Base-by-base conservation (phyloP, 345 rosid species). In the Nasturtium officinale region DNA sequence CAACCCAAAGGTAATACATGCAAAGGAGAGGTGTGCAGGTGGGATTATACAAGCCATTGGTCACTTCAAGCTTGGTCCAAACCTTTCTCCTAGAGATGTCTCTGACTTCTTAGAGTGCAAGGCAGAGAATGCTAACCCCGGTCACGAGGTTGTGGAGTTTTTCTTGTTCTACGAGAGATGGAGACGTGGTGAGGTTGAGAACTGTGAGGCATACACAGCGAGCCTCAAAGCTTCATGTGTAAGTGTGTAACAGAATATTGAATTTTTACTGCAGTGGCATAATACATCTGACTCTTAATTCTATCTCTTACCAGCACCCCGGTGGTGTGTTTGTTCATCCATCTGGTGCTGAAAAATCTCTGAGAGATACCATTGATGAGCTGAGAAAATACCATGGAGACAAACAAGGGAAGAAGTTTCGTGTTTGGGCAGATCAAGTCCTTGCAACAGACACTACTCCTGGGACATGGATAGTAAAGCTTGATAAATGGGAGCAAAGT, bases 31-130 rank as follows among this genome's bases (percentile, higher is more conserved):
- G 78, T 95, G 99, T 82, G 99, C 98, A 1, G 83, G 87, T 40
- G 99, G 98, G 70, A 95, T 92, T 69, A 83, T 95, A 30, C 82
- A 95, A 81, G 98, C 99, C 59, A 86, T 95, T 48, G 97, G 97
- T 65, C 88, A 90, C 78, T 95, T 95, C 80, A 80, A 78, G 60
- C 92, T 95, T 25, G 98, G 99, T 81, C 88, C 98, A 38, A 87
- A 83, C 73, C 83, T 81, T 62, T 87, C 97, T 76, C 94, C 97
- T 2, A 89, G 99, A 77, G 99, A 95, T 83, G 77, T 82, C 54
- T 42, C 86, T 3, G 90, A 89, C 69, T 70, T 87, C 55, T 47
- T 64, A 38, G 79, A 82, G 13, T 45, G 47, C 50, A 73, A 77
- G 52, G 30, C 37, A 6, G 84, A 84, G 65, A 77, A 74, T 65